Conservation (phyloP, 2,329 filamentous ascomycete genomes). For the Macrophomina pseudophaseolina region DNA sequence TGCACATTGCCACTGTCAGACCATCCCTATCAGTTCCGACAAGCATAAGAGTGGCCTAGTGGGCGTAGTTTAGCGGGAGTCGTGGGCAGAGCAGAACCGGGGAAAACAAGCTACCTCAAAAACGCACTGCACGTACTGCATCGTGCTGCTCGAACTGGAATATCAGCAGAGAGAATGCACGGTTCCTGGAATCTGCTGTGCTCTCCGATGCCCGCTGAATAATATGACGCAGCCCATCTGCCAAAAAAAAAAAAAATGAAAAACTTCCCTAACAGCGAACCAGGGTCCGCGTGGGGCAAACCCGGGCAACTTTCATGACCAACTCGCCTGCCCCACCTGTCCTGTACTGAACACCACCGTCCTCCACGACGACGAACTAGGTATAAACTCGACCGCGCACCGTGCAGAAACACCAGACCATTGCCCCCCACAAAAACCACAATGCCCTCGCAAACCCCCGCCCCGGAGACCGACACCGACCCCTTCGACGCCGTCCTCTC, state of each 20-base stretch:
- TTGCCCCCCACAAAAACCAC: neutral
- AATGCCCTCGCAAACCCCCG: neutral
- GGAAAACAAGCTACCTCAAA: neutral
- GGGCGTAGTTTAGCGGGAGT: neutral
- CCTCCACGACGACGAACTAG: neutral
- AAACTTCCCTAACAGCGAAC: neutral
- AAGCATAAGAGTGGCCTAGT: neutral
- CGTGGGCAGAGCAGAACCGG: neutral
- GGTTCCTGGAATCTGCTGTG: too few relatives aligned
- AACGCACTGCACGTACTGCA: neutral
- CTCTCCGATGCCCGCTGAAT: neutral
- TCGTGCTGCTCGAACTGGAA: neutral
- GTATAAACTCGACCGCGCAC: too few relatives aligned
- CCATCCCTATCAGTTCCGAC: neutral
- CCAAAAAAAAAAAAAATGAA: neutral
- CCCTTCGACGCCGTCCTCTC: slow-evolving; percentile 63
- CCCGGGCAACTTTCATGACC: slow-evolving; percentile 5
- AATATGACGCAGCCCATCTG: slow-evolving; percentile 12
- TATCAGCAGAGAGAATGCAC: too few relatives aligned
- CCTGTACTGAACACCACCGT: neutral
- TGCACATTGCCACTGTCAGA: neutral
- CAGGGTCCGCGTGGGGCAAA: neutral
- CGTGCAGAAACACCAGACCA: neutral
- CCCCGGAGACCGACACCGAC: slow-evolving; percentile 43
- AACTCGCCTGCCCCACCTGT: neutral